Percentiles rank a stretch among this genome's conserved stretches.
These are phyloP conservation scores for Scedosporium minutisporum DNA, from an alignment of 2,329 filamentous ascomycete species.

Conservation along the genomic window DNA sequence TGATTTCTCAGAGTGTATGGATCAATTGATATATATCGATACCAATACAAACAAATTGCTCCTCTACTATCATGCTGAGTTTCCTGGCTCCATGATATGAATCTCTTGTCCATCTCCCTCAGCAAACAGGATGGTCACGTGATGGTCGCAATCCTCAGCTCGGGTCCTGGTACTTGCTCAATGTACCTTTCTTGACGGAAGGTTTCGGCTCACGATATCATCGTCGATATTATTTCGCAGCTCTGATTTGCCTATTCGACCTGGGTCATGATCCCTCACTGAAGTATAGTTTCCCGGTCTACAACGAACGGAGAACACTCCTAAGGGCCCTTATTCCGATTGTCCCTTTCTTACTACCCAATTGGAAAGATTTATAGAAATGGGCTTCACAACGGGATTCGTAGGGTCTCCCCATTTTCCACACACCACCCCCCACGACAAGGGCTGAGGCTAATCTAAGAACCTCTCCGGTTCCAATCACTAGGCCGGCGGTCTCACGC, in stretches of 20 bases:
- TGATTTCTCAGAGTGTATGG: too few species aligned
- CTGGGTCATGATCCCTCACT: background rate
- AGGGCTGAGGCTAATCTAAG: background rate
- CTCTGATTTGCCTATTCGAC: background rate
- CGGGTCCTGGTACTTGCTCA: background rate
- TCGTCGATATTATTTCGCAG: background rate
- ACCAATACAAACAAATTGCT: too few species aligned
- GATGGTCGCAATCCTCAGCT: background rate
- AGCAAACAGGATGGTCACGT: background rate
- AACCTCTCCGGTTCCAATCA: background rate
- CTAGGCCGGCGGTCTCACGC: constrained; percentile 65
- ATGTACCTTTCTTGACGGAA: background rate
- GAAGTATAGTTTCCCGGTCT: background rate
- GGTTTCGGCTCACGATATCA: background rate
- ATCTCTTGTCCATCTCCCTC: too few species aligned
- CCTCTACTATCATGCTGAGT: too few species aligned
- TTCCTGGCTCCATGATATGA: too few species aligned
- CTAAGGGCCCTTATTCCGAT: background rate
- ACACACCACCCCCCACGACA: background rate
- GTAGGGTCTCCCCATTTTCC: constrained; percentile 37
- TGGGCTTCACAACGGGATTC: constrained; percentile 69
- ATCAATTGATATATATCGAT: too few species aligned
- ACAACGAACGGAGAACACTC: background rate
- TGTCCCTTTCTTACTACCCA: background rate
- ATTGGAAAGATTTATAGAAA: constrained; percentile 19